These are phyloP conservation scores for Colletotrichum gloeosporioides DNA, from an alignment of 2,329 filamentous ascomycete species.

Conservation along the genomic window DNA sequence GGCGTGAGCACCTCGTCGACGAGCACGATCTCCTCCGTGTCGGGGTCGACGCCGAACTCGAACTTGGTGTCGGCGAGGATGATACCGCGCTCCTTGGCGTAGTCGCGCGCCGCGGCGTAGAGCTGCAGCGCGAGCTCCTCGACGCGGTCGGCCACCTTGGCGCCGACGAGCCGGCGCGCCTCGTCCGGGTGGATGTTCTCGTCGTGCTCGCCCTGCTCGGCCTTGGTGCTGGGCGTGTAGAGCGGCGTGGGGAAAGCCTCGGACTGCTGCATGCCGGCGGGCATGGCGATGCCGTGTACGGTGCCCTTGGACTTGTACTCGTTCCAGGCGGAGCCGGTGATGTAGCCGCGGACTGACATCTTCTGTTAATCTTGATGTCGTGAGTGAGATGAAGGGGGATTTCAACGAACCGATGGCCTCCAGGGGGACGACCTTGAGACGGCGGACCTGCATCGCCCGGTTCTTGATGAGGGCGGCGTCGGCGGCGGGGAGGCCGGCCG, in stretches of 20 bases:
- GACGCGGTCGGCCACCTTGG: constrained; percentile 67
- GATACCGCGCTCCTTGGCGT: constrained; percentile 70
- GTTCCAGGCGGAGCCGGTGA: constrained; percentile 83
- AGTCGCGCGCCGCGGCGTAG: constrained; percentile 67
- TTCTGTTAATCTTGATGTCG: constrained; percentile 17
- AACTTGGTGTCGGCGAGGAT: constrained; percentile 72
- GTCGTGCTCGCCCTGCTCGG: constrained; percentile 77
- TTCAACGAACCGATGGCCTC: constrained; percentile 65
- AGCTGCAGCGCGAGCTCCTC: constrained; percentile 68
- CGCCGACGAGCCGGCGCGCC: constrained; percentile 68
- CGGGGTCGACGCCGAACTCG: constrained; percentile 71
- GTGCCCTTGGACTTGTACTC: constrained; percentile 77
- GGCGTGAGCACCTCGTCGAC: constrained; percentile 87
- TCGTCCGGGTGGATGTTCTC: constrained; percentile 82
- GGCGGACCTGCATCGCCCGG: constrained; percentile 80
- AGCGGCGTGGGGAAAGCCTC: constrained; percentile 71
- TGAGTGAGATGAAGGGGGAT: not conserved
- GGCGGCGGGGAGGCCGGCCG: constrained; percentile 35
- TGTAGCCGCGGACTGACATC: constrained; percentile 77
- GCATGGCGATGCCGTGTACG: constrained; percentile 77
- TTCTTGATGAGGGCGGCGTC: constrained; percentile 61
- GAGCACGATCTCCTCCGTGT: constrained; percentile 71
- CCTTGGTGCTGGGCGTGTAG: constrained; percentile 84
- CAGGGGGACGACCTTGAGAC: constrained; percentile 76
- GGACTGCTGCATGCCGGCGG: constrained; percentile 72